phyloP scores from a whole-genome alignment of 441 rosid genomes.

The Dalechampia spathulata region DNA sequence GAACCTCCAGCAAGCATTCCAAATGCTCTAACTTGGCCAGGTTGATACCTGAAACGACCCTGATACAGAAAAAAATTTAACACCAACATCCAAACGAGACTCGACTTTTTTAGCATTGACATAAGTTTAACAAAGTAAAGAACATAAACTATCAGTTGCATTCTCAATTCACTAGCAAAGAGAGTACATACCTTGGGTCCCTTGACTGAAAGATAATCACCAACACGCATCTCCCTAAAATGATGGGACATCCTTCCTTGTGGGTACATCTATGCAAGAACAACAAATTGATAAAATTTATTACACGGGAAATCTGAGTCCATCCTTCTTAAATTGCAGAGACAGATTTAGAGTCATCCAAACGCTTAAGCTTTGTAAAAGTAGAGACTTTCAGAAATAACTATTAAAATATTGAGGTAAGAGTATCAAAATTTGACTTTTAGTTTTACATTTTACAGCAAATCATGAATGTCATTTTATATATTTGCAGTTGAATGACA shows the following conservation, averaged over 20 bases:
- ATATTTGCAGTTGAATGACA: no score
- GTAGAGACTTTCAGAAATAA: no score
- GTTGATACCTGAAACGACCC: slow-evolving; percentile 87
- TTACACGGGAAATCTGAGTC: no score
- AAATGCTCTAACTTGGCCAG: slow-evolving; percentile 78
- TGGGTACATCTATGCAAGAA: slow-evolving; percentile 67
- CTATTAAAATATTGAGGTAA: no score
- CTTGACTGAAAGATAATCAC: slow-evolving; percentile 75
- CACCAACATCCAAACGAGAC: slow-evolving; percentile 1
- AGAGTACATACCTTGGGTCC: slow-evolving; percentile 74
- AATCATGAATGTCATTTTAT: no score
- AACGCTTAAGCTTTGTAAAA: no score
- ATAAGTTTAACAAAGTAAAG: not conserved
- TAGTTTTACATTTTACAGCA: no score
- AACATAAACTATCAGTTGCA: not conserved
- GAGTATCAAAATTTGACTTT: no score
- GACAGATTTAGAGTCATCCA: no score
- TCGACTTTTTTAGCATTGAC: not conserved
- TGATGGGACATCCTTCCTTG: slow-evolving; percentile 99
- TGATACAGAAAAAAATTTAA: slow-evolving; percentile 18
- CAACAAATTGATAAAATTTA: not conserved
- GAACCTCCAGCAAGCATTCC: slow-evolving; percentile 98
- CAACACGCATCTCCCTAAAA: slow-evolving; percentile 83
- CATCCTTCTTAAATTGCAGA: no score
- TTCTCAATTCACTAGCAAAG: slow-evolving; percentile 3